Conservation (phyloP, 176 grass and related monocot genomes). For the Rhynchospora tenuis region DNA sequence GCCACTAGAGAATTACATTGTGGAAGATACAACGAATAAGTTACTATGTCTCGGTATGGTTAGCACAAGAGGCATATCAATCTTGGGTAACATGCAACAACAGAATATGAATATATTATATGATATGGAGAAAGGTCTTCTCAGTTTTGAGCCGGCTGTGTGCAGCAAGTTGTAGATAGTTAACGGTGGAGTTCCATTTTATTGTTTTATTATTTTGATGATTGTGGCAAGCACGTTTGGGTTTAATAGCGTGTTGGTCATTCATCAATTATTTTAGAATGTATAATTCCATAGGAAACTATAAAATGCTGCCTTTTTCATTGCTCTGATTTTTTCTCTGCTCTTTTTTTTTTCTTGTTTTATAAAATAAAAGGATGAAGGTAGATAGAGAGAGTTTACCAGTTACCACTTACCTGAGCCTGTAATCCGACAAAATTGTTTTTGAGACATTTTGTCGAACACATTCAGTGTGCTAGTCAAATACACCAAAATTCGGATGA, state of each 20-base stretch:
- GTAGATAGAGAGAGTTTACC: too few relatives aligned
- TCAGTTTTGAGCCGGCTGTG: conserved; percentile 37
- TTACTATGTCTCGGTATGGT: conserved; percentile 48
- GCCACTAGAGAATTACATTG: conserved; percentile 39
- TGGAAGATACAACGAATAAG: neutral
- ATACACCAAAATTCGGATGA: too few relatives aligned
- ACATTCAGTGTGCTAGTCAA: too few relatives aligned
- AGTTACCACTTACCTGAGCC: too few relatives aligned
- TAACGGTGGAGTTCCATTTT: neutral
- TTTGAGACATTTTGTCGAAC: too few relatives aligned
- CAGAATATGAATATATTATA: conserved; percentile 54
- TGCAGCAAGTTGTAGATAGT: conserved; percentile 33
- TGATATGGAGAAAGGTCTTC: conserved; percentile 16
- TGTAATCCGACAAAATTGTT: too few relatives aligned
- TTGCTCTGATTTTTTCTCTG: neutral
- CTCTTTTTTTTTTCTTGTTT: too few relatives aligned
- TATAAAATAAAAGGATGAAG: too few relatives aligned
- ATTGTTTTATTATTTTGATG: conserved; percentile 4
- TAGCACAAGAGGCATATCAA: conserved; percentile 30
- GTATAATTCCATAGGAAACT: neutral
- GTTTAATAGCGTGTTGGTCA: conserved; percentile 5
- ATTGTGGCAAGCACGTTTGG: neutral
- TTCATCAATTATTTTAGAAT: neutral
- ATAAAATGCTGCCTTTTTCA: neutral
- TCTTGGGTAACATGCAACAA: conserved; percentile 57